phyloP scores from a whole-genome alignment of 75 land plant species.

The Isoetes taiwanensis region DNA sequence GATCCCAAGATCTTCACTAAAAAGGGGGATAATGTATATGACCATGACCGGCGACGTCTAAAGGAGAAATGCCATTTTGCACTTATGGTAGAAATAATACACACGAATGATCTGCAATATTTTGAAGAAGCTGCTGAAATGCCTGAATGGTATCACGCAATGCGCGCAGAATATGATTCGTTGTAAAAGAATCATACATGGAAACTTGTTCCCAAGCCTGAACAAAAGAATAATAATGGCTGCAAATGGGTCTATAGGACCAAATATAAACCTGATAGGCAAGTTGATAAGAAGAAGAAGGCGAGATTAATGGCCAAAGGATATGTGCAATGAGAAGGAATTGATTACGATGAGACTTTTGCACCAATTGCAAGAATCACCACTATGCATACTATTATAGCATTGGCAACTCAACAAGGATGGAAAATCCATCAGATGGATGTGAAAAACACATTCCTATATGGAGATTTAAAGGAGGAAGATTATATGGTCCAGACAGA shows the following conservation, averaged over 20 bases:
- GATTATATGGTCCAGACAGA: not conserved
- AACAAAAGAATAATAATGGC: not conserved
- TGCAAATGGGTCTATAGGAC: not conserved
- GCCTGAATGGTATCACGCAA: too few species aligned
- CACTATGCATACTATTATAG: not conserved
- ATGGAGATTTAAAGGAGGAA: slow-evolving; percentile 10
- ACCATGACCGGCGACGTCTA: too few species aligned
- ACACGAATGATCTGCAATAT: too few species aligned
- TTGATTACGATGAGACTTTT: slow-evolving; percentile 10
- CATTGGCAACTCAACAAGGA: slow-evolving; percentile 1
- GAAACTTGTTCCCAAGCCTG: not conserved
- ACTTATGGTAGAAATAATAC: too few species aligned
- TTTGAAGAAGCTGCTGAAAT: too few species aligned
- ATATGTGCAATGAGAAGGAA: not conserved
- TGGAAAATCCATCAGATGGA: slow-evolving; percentile 6
- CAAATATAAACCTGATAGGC: not conserved
- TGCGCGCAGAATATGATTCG: too few species aligned
- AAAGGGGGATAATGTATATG: too few species aligned
- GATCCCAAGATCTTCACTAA: too few species aligned
- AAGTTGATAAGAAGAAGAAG: not conserved
- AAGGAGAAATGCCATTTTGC: too few species aligned
- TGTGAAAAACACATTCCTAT: not conserved
- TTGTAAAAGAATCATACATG: slow-evolving; percentile 6
- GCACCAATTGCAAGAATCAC: not conserved
- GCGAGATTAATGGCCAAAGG: slow-evolving; percentile 1